Base-by-base conservation (phyloP, 164 flowering plant species). In the Santalum album region DNA sequence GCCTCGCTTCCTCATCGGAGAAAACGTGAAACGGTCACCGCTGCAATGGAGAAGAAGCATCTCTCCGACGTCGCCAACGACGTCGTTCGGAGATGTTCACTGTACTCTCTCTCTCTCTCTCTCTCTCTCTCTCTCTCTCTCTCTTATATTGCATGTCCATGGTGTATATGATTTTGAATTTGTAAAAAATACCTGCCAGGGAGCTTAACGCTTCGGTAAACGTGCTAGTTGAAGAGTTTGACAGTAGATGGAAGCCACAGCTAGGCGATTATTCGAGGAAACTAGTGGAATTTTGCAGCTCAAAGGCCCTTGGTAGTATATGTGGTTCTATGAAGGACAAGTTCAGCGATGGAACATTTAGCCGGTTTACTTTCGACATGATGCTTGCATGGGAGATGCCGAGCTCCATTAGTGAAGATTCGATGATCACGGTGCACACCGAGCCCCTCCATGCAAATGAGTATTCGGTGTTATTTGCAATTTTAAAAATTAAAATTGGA, bases 341-440 rank as follows among this genome's bases (percentile, higher is more conserved):
- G 48, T 79, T 85, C n/a, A 54, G 21, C 34, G 80, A 87, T 69
- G 88, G 86, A 6, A 73, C 78, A 0, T 87, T 80, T 39, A 83
- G 82, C 63, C 75, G 90, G 23, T 67, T 89, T 61, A 80, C 88
- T 2, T 94, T 80, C 26, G 92, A 87, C 60, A 81, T 85, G 88
- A 92, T 89, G 97, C 84, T 87, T 38, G 86, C 97, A 20, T 87
- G 95, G 96, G 87, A 83, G 65, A 72, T 24, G 58, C 91, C 96
- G 14, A 74, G 66, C 57, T 62, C 78, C 3, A 45, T 49, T 0
- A 79, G 80, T 32, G 78, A 83, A 43, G 72, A 78, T 18, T 38
- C 76, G 3, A 21, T 56, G 26, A 25, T 32, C 64, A 81, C 80
- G 51, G 22, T 4, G 47, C n/a, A n/a, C n/a, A n/a, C n/a, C n/a